Base-by-base conservation (phyloP, 805 yeast species). In the Kodamaea fukazawae region DNA sequence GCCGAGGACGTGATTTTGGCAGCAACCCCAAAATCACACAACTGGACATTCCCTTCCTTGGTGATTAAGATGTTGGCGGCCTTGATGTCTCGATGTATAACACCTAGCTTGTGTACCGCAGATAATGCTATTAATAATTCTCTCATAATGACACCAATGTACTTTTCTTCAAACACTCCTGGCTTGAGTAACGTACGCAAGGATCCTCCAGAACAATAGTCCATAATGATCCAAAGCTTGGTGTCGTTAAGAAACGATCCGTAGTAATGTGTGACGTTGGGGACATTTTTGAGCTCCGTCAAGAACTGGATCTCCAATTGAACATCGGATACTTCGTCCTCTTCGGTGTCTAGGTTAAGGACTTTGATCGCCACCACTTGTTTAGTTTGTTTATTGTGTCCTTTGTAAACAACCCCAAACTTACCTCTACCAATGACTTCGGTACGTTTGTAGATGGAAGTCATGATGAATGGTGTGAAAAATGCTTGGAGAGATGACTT, bases 11-110 rank as follows among this genome's bases (percentile, higher is more conserved):
- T 79, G 32, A 90, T 68, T 57, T 88, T 91, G 1, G 97, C 97
- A 1, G 99, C 99, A 15, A 95, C 99, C 23, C 99, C 99, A 64
- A 93, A 93, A 61, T 93, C 99, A 71, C 98, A 91, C 32, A 93
- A 73, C 55, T 86, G 87, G 4, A 95, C 95, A 38, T 75, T 77
- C 4, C 99, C 99, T 34, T 86, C 95, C 49, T 86, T 86, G 3
- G 90, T 77, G 38, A 93, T 84, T 45, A 93, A 72, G 9, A 93
- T 87, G 58, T 93, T 93, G 0, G 99, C 99, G 1, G 98, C 96
- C 61, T 93, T 93, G 52, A 93, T 78, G 61, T 93, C 99, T 50
- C 99, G 76, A 61, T 93, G 99, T 25, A 93, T 93, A 15, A 95
- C 93, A 9, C 96, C 96, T 44, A 84, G 80, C 45, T 75, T 78